Base-by-base conservation (phyloP, 2,329 filamentous ascomycete genomes). In the Scedosporium dehoogii region DNA sequence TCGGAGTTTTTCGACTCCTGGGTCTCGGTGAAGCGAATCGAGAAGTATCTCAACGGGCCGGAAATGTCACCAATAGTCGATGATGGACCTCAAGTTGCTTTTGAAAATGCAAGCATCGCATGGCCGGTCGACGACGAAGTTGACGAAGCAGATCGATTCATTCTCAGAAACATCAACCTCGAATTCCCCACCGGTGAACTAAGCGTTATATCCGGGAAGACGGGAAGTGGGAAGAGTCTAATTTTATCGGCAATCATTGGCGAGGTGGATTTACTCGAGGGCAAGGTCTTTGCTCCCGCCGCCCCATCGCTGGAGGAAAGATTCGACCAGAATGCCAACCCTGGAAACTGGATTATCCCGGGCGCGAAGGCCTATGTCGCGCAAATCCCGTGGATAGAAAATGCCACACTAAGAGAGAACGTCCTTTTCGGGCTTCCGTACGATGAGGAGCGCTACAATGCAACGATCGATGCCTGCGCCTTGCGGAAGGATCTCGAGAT, bases 371-470 rank as follows among this genome's bases (percentile, higher is more conserved):
- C 90, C 0, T 93, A 87, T 67, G 88, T 92, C 41, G 84, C 87
- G 1, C 89, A 92, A 70, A 91, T 89, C 6, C 90, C 90, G 0
- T 94, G 90, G 90, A 90, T 94, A 58, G 90, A 93, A 69, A 93
- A 92, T 67, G 88, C 87, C 0, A 89, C 85, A 5, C 86, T 96
- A 65, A 85, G 82, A 62, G 86, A 91, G 55, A 96, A 94, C 67
- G 88, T 94, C 59, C 72, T 91, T 0, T 94, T 93, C 65, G 89
- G 89, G 0, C 76, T 92, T 2, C 89, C 89, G 0, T 82, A 81
- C 33, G 83, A 91, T 62, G 76, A 85, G 63, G 76, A 80, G n/a
- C 83, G 91, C 46, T 94, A 93, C 70, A 75, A 79, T 1, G 84
- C 86, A 67, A 90, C 91, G 0, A 73, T 92, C 6, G 80, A 85